Evolutionary conservation across 1,284 basidiomycete genomes (phyloP), one percentile per base, ranked within the genome.

Genomic region (Anthracocystis panici-leucophaei): DNA sequence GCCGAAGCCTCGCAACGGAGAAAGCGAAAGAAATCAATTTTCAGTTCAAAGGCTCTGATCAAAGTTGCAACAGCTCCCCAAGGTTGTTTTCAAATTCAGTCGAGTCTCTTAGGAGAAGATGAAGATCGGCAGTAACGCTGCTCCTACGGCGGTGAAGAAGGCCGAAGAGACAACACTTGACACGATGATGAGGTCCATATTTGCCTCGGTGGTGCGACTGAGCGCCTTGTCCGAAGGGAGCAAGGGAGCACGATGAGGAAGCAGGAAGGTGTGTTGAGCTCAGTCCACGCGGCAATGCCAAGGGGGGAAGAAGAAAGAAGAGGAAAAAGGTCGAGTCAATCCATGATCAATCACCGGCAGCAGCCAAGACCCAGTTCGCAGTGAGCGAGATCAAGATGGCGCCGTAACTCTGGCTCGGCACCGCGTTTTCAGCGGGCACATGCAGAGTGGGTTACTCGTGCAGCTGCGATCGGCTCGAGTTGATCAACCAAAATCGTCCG

Each of bases 361-460:
- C 45, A 57, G 29, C 29, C 23, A 48, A 29, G 35, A 14, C 4
- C 31, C 31, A 33, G 9, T 33, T 8, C 9, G 31, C 52, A 33
- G 18, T 40, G 54, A 63, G 18, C 48, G 54, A 63, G 27, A n/a
- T 31, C 31, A 21, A 25, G 35, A 38, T 10, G 2, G 35, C 14
- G 38, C 25, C 23, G 20, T 23, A 8, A 18, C 8, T 49, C 21
- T 48, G 23, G 12, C 18, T 29, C 67, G 61, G 62, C 48, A 65
- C 27, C 68, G 68, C 53, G 5, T 57, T 65, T 70, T 61, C 57
- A 55, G 48, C 29, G 27, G 35, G 49, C 49, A 51, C 3, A 21
- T 51, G 49, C 49, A 51, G 49, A 50, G 49, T 11, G 20, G 29
- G 2, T 31, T 5, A 11, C 2, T 38, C n/a, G 3, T 51, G 49